Evolutionary conservation across 2,329 filamentous ascomycete species (phyloP), one percentile per base, ranked within the genome.

Genomic region (Chalara sp.): DNA sequence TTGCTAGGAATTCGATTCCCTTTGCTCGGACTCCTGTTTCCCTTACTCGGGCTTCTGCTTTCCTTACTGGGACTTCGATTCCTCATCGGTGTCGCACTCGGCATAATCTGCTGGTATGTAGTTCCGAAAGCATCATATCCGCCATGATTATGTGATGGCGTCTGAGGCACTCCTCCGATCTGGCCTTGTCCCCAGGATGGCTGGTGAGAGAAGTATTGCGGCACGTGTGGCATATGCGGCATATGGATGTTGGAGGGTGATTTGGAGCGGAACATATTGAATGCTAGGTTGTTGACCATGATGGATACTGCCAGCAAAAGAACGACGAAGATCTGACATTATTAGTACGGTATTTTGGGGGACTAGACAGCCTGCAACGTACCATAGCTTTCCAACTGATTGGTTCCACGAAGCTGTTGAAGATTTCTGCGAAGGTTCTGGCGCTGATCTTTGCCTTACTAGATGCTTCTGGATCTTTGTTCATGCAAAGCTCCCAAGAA

Each of bases 401-500:
- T 5, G 88, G 84, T 61, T 95, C 89, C 5, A 95, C 84, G 67
- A 97, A 96, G 62, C 86, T 86, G 66, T 97, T 96, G 68, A 97
- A 85, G 40, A 99, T 95, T 63, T 89, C 83, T 1, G 92, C 92
- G 64, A 96, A 87, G 30, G 91, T 93, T 63, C 88, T 86, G 5
- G 89, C 91, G 13, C 86, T 89, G 39, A 96, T 82, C 61, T 84
- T 86, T 41, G 92, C 86, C 37, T 85, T 78, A 58, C 88, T 90
- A 50, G 96, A 82, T 50, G 82, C 81, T 43, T 83, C 76, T 0
- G 90, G 84, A 62, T 96, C 88, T 57, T 85, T 81, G 57, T 84
- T 83, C 89, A 96, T 96, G 69, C 93, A 97, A 32, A 81, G 74
- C 56, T 86, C 83, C 92, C 92, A 97, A 55, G 84, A 80, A 33